Evolutionary conservation across 805 yeast species (phyloP).

Genomic region (Saccharomycopsis oosterbeekiorum): DNA sequence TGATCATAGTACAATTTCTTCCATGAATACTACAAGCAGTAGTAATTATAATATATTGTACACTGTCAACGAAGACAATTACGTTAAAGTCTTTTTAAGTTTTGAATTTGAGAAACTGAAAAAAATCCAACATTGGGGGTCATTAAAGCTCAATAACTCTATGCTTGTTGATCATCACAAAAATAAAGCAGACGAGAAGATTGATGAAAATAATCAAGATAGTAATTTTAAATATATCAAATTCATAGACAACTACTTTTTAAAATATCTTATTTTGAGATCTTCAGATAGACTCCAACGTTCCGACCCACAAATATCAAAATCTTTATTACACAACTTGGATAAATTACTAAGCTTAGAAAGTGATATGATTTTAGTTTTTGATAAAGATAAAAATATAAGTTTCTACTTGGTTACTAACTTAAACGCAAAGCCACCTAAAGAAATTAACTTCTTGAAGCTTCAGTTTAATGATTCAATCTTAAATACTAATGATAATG

Average conservation of each 20-base stretch:
- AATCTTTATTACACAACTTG: constrained; percentile 19
- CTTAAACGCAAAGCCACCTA: constrained; percentile 46
- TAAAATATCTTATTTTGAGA: constrained; percentile 23
- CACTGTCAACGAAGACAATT: constrained; percentile 50
- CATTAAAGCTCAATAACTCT: constrained; percentile 26
- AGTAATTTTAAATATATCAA: constrained; percentile 27
- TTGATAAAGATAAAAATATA: constrained; percentile 33
- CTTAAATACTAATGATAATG: background rate
- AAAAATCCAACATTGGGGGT: constrained; percentile 49
- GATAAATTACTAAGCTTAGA: constrained; percentile 23
- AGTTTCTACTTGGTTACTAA: constrained; percentile 40
- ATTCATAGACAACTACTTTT: constrained; percentile 32
- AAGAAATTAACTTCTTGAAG: constrained; percentile 34
- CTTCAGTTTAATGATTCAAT: constrained; percentile 21
- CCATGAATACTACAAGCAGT: constrained; percentile 16
- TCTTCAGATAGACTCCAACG: constrained; percentile 8
- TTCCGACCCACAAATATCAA: constrained; percentile 12
- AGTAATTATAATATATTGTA: constrained; percentile 45
- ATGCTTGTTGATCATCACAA: background rate
- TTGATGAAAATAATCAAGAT: background rate
- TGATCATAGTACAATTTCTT: constrained; percentile 41
- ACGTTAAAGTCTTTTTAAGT: constrained; percentile 60
- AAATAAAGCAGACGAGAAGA: background rate
- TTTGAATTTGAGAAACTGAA: constrained; percentile 50
- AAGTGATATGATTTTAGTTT: constrained; percentile 35